Conservation (phyloP, 305 asterid genomes). For the Vinca major region DNA sequence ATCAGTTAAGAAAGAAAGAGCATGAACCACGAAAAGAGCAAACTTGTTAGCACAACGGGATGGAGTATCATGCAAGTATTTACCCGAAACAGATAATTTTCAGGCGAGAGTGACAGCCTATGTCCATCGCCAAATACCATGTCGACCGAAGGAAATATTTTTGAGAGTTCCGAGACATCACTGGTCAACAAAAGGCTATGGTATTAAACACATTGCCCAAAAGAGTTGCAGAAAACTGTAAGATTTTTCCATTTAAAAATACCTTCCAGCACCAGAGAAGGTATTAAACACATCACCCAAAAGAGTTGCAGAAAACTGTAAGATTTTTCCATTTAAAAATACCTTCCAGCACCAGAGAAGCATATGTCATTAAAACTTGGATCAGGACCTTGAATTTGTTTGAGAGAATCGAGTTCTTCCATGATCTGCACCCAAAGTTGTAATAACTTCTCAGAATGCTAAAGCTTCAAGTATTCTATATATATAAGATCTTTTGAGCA, state of each 20-base stretch:
- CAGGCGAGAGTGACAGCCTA: slow-evolving; percentile 78
- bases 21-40: neutral
- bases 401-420: slow-evolving; percentile 53
- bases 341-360: slow-evolving; percentile 98
- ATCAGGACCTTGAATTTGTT: slow-evolving; percentile 77
- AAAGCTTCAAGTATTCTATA: neutral
- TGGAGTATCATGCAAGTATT: slow-evolving; percentile 20
- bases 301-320: too few species aligned
- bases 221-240: slow-evolving; percentile 12
- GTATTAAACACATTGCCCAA: slow-evolving; percentile 20
- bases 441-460: slow-evolving; percentile 4
- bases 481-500: neutral
- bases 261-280: slow-evolving; percentile 98
- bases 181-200: slow-evolving; percentile 43
- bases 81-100: slow-evolving; percentile 92
- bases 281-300: too few species aligned
- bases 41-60: neutral
- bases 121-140: slow-evolving; percentile 76
- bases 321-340: slow-evolving; percentile 16
- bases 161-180: slow-evolving; percentile 55
- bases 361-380: slow-evolving; percentile 80
- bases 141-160: slow-evolving; percentile 70
- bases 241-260: slow-evolving; percentile 16
- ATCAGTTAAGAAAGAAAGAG: neutral
- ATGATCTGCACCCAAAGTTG: slow-evolving; percentile 44